Base-by-base conservation (phyloP, 106 monocot genomes). In the Dioscorea alata region DNA sequence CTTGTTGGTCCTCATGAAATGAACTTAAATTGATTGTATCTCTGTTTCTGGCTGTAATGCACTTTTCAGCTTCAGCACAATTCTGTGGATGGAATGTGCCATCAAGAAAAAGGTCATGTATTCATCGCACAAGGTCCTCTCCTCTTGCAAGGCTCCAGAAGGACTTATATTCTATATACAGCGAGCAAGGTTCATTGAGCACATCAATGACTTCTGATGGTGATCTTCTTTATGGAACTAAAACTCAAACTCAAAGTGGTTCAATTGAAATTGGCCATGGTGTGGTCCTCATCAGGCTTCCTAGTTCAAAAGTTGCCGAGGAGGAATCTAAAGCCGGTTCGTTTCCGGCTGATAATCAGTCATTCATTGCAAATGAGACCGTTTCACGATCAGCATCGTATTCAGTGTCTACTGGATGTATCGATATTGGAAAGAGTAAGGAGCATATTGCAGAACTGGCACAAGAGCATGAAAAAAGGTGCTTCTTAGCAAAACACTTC, bases 291-390 rank as follows among this genome's bases (percentile, higher is more conserved):
- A 81, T 97, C 69, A 75, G 78, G 34, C 59, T 79, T 60, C 75
- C 82, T 67, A 78, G 85, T 84, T 71, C 80, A 63, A 83, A 78
- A 71, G 62, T 52, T 50, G 50, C 73, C 4, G 89, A 92, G 50
- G 96, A 97, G 76, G 97, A 97, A 85, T 97, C 92, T 54, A 92
- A 94, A 65, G 92, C 96, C 68, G 92, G 96, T 73, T 97, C 96
- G 9, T 61, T 87, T 76, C 80, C 82, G 48, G 31, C 63, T 35
- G 89, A 85, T 67, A 87, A 81, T 64, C 74, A 72, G 65, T 68
- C 66, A 33, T 73, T 57, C 49, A 61, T 57, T 72, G 34, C 21
- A 4, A 57, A 66, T 68, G 75, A 81, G 33, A n/a, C 70, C 16
- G 73, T 73, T 50, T 80, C 78, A 20, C 77, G 84, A 49, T 69